Evolutionary conservation across 1,284 basidiomycete genomes (phyloP).

Genomic region (Schizophyllum amplum): DNA sequence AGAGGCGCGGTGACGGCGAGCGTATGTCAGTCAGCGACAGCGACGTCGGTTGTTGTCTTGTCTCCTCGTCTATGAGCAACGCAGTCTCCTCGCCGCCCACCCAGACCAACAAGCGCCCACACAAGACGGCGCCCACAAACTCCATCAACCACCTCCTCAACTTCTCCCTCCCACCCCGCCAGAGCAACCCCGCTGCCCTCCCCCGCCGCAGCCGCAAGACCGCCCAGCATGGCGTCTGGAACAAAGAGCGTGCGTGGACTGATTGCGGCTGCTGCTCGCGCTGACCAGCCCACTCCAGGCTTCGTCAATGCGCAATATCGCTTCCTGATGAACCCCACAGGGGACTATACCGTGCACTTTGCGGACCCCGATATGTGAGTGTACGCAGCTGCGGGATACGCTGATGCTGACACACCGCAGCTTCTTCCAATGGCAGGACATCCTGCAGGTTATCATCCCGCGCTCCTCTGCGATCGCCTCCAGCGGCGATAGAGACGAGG

Average conservation of each 20-base stretch:
- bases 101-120: conserved; percentile 37
- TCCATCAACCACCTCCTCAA: conserved; percentile 73
- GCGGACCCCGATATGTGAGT: conserved; percentile 90
- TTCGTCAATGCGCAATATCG: conserved; percentile 93
- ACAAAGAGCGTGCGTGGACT: conserved; percentile 72
- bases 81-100: conserved; percentile 26
- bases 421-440: conserved; percentile 94
- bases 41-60: conserved; percentile 2
- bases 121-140: conserved; percentile 61
- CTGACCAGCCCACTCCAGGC: conserved; percentile 36
- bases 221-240: conserved; percentile 61
- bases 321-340: conserved; percentile 87
- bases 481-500: conserved; percentile 40
- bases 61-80: conserved; percentile 34
- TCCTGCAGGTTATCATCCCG: conserved; percentile 91
- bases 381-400: conserved; percentile 5
- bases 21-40: not conserved
- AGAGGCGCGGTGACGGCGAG: not conserved
- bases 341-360: conserved; percentile 92
- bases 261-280: conserved; percentile 5
- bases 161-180: conserved; percentile 76
- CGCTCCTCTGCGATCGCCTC: conserved; percentile 59
- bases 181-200: conserved; percentile 44
- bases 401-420: conserved; percentile 30
- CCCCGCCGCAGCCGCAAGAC: conserved; percentile 71